Conservation (phyloP, 345 rosid species). For the Litchi chinensis region DNA sequence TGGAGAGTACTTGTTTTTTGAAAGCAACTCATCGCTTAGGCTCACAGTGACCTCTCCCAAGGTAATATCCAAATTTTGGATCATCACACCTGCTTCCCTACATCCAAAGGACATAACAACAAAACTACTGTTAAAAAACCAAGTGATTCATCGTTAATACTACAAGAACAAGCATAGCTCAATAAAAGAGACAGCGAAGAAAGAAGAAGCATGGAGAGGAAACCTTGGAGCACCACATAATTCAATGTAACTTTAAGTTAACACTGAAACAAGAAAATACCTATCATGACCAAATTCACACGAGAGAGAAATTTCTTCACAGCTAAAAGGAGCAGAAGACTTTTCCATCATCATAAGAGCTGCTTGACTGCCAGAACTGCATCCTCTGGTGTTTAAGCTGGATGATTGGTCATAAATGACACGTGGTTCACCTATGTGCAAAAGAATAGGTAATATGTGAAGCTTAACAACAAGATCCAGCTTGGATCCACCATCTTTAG, state of each 20-base stretch:
- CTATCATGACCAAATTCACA: slow-evolving; percentile 90
- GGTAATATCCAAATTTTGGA: slow-evolving; percentile 63
- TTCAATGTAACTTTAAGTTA: not conserved
- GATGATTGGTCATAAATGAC: slow-evolving; percentile 57
- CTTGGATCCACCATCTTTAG: slow-evolving; percentile 78
- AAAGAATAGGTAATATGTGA: slow-evolving; percentile 64
- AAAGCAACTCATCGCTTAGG: slow-evolving; percentile 73
- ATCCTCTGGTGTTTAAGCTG: slow-evolving; percentile 43
- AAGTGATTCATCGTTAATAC: slow-evolving; percentile 15
- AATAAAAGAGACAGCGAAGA: slow-evolving; percentile 7
- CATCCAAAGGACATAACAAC: slow-evolving; percentile 33
- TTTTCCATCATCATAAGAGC: slow-evolving; percentile 51
- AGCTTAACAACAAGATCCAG: slow-evolving; percentile 67
- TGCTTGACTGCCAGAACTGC: slow-evolving; percentile 44
- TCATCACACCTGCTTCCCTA: slow-evolving; percentile 81
- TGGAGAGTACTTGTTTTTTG: slow-evolving; percentile 54
- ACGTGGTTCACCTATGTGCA: slow-evolving; percentile 66
- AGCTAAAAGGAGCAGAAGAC: slow-evolving; percentile 67
- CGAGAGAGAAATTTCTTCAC: slow-evolving; percentile 79
- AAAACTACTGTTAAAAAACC: slow-evolving; percentile 18
- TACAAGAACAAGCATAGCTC: not conserved
- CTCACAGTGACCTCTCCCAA: slow-evolving; percentile 72
- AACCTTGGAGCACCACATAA: not conserved
- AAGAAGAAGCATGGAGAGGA: not conserved
- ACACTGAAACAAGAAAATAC: slow-evolving; percentile 40